Evolutionary conservation across 371 early-diverging fungal species (phyloP).

Genomic region (Actinomortierella ambigua): DNA sequence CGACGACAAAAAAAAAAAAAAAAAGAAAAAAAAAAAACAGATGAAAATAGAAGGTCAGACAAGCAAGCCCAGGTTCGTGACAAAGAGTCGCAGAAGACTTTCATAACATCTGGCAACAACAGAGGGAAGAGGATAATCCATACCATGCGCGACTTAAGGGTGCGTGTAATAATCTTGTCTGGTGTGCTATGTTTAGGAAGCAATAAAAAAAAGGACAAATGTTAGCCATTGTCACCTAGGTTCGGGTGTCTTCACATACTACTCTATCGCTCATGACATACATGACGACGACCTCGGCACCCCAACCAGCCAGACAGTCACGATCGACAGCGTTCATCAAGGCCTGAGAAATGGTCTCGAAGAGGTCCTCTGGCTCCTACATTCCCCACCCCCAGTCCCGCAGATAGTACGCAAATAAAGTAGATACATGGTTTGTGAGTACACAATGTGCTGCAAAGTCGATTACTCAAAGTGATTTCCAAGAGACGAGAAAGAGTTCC

Average conservation of each 20-base stretch:
- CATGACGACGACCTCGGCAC: slow-evolving; percentile 96
- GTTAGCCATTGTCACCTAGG: no score
- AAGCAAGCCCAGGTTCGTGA: no score
- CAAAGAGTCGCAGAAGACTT: no score
- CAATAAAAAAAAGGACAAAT: neutral
- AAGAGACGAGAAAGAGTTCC: slow-evolving; percentile 4
- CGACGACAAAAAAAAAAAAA: no score
- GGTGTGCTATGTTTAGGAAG: slow-evolving; percentile 63
- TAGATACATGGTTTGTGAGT: neutral
- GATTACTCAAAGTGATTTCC: no score
- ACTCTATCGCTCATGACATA: slow-evolving; percentile 43
- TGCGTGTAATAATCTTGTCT: slow-evolving; percentile 83
- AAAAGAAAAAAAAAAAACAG: no score
- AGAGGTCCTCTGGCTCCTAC: slow-evolving; percentile 96
- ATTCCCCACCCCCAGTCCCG: neutral
- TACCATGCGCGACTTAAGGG: slow-evolving; percentile 90
- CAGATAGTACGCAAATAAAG: neutral
- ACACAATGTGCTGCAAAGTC: no score
- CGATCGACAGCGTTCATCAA: slow-evolving; percentile 98
- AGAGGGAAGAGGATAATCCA: no score
- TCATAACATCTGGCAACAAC: no score
- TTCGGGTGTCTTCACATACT: neutral
- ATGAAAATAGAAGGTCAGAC: no score
- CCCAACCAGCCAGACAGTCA: slow-evolving; percentile 99
- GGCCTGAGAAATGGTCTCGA: slow-evolving; percentile 97